Base-by-base conservation (phyloP, 257 asterid species). In the Fraxinus quadrangulata region DNA sequence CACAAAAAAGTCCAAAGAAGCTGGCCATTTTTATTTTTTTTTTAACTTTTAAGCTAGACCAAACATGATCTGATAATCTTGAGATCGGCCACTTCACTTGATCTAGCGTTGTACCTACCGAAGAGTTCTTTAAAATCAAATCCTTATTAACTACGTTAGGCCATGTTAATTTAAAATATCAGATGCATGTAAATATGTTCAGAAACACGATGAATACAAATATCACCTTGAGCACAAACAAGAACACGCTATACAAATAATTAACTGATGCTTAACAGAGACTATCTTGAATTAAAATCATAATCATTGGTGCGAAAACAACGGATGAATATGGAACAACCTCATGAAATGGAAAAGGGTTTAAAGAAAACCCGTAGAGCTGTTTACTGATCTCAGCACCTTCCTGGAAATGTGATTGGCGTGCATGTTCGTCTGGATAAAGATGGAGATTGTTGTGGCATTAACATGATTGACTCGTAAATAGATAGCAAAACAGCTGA, bases 401-500 rank as follows among this genome's bases (percentile, higher is more conserved):
- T 54, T 54, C 39, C 69, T 19, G 31, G 47, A 73, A 49, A 73
- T 31, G 28, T 23, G 56, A 68, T 8, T 40, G n/a, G 37, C 36
- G 73, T 59, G 65, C 26, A 42, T 70, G 72, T 77, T 39, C 31
- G 3, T 26, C 49, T 21, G 21, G 56, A 34, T 37, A 37, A 37
- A 37, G 1, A 42, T 4, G 51, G 40, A 63, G 73, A 74, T 56
- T 24, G 36, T 8, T 31, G 56, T 74, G 70, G 12, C 72, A 40
- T 37, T 73, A 87, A 12, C 72, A 51, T 26, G 56, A 75, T 42
- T 82, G 87, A 72, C 83, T 75, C 26, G 28, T 63, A 74, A 94
- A 92, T 67, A 92, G 88, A 85, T 89, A 89, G 56, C 67, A 80
- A 59, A 90, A 81, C 6, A 92, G 80, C 1, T 93, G 93, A 23